Conservation (phyloP, 1,139 yeast genomes). For the Lodderomyces parapsilosis region DNA sequence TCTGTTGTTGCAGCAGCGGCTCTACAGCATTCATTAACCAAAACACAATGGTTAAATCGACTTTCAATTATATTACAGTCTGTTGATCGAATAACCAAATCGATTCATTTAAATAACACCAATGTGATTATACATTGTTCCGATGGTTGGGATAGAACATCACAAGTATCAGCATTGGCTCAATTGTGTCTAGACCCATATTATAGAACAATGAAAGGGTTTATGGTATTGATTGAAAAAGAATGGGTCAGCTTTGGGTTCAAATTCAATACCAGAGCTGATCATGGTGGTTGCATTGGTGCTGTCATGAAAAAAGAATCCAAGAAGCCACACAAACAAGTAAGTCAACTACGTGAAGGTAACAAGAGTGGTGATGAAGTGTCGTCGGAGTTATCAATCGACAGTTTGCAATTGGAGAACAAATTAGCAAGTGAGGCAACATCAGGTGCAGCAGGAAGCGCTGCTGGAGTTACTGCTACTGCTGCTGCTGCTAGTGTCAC, state of each 20-base stretch:
- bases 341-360: not conserved
- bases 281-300: conserved; percentile 59
- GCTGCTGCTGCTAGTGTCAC: conserved; percentile 20
- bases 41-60: conserved; percentile 80
- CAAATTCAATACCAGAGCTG: conserved; percentile 80
- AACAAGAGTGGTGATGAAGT: conserved; percentile 15
- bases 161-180: conserved; percentile 81
- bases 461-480: conserved; percentile 3
- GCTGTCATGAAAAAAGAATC: conserved; percentile 29
- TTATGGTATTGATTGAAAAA: conserved; percentile 80
- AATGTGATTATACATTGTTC: conserved; percentile 90
- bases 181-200: conserved; percentile 90
- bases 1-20: conserved; percentile 22
- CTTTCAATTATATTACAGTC: conserved; percentile 69
- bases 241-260: conserved; percentile 97
- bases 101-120: conserved; percentile 77
- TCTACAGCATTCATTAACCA: conserved; percentile 49
- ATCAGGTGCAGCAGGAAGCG: too few species aligned
- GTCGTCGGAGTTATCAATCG: conserved; percentile 13
- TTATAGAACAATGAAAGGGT: conserved; percentile 84
- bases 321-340: conserved; percentile 10
- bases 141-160: conserved; percentile 98
- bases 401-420: conserved; percentile 13
- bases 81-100: conserved; percentile 74
- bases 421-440: conserved; percentile 13